Evolutionary conservation across 179 eudicot species (phyloP), one percentile per base, ranked within the genome.

Genomic region (Dionaea muscipula): DNA sequence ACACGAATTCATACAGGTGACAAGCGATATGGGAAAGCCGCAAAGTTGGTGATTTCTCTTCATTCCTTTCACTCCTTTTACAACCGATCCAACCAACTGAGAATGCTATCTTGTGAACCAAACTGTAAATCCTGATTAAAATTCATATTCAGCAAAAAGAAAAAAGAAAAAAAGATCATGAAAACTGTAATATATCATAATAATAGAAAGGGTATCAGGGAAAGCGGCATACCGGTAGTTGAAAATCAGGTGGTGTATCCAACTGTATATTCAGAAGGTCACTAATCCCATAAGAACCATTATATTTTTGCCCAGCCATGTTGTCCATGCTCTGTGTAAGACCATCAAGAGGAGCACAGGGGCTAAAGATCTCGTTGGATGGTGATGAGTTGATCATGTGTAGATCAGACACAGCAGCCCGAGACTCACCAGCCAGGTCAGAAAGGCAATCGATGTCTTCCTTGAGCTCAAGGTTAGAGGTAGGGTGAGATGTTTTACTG

Each of bases 21-120:
- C n/a, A n/a, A n/a, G 16, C 13, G 43, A 3, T 2, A 13, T 38
- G 43, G 3, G 15, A 38, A 0, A 13, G 3, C 43, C 12, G 16
- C 43, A 38, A 27, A 40, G 53, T 21, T 31, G 25, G 47, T 35
- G 46, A 43, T 39, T 61, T 28, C 47, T 7, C 35, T 55, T 24
- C 50, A 35, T 49, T 45, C 25, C 33, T 25, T 13, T 26, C 10
- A 3, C 33, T 7, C 25, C 18, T 58, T 31, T 31, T 60, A 77
- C 12, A 62, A 23, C 24, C 57, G 61, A 54, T 70, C 79, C 61
- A 78, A 26, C 87, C 78, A 81, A 57, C 61, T 60, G 51, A 65
- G 51, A 15, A 76, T 53, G 65, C 86, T 78, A 61, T 84, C 93
- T 62, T 81, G 87, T 44, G 93, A 84, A 22, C 77, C 72, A 64